Conservation (phyloP, 495 filamentous ascomycete species). For the Talaromyces nanjingensis region DNA sequence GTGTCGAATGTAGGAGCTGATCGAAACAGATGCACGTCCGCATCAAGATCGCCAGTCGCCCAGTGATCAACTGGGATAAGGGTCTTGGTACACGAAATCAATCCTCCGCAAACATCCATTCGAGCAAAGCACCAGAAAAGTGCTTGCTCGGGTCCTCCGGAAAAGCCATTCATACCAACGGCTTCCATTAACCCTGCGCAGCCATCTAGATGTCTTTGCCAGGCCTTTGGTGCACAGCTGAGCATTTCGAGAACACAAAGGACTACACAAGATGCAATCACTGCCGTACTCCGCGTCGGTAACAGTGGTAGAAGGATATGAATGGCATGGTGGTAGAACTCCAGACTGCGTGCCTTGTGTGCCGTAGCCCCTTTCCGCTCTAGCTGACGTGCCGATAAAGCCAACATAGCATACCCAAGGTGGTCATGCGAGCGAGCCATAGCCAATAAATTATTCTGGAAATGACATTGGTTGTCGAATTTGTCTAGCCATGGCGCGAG, state of each 20-base stretch:
- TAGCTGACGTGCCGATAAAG: slow-evolving; percentile 38
- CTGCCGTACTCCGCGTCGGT: slow-evolving; percentile 28
- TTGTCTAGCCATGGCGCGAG: slow-evolving; percentile 43
- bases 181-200: slow-evolving; percentile 37
- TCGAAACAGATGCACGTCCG: slow-evolving; percentile 5
- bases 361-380: slow-evolving; percentile 29
- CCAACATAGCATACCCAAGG: slow-evolving; percentile 34
- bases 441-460: slow-evolving; percentile 32
- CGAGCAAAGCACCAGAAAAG: slow-evolving; percentile 42
- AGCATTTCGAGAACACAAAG: slow-evolving; percentile 10
- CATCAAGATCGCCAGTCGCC: slow-evolving; percentile 24
- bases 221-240: slow-evolving; percentile 24
- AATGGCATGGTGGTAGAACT: slow-evolving; percentile 38
- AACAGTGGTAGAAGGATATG: slow-evolving; percentile 20
- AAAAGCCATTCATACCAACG: slow-evolving; percentile 31
- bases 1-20: slow-evolving; percentile 17
- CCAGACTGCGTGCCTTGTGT: slow-evolving; percentile 32
- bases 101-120: slow-evolving; percentile 42
- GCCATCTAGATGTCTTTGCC: slow-evolving; percentile 41
- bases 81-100: slow-evolving; percentile 36
- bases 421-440: slow-evolving; percentile 31
- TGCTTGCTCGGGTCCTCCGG: slow-evolving; percentile 33
- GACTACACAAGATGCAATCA: slow-evolving; percentile 27
- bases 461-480: slow-evolving; percentile 39
- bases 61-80: slow-evolving; percentile 26